Evolutionary conservation across 805 yeast species (phyloP).

Genomic region (Pichia gijzeniarum): DNA sequence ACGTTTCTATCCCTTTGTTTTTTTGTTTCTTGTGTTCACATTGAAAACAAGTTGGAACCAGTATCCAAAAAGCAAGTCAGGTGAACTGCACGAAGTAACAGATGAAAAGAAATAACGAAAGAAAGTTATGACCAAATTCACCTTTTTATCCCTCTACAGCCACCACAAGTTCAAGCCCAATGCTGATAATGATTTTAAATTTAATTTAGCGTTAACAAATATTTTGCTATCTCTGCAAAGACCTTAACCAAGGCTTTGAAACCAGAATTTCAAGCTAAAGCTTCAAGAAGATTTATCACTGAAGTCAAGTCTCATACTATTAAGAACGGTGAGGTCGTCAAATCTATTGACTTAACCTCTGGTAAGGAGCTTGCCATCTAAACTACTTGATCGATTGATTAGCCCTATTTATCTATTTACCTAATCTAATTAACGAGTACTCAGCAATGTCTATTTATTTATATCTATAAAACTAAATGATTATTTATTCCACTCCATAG

Average conservation of each 20-base stretch:
- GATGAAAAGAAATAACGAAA: no score
- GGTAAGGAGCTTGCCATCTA: conserved; percentile 15
- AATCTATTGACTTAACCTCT: conserved; percentile 23
- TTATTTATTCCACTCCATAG: not conserved
- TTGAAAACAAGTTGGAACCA: no score
- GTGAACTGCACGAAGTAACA: no score
- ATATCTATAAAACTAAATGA: not conserved
- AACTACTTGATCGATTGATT: not conserved
- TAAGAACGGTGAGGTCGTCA: conserved; percentile 53
- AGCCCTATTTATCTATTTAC: conserved; percentile 4
- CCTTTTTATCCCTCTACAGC: no score
- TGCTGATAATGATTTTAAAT: no score
- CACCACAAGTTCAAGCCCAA: no score
- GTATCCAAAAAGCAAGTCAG: no score
- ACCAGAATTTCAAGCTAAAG: conserved; percentile 71
- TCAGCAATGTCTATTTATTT: not conserved
- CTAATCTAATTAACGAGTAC: not conserved
- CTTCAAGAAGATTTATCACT: conserved; percentile 62
- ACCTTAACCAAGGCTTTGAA: conserved; percentile 84
- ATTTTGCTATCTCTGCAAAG: conserved; percentile 84
- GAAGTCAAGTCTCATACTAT: conserved; percentile 71
- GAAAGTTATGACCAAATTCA: no score
- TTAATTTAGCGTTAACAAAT: conserved; percentile 62
- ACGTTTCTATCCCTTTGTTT: no score
- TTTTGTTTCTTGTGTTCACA: no score